phyloP scores from a whole-genome alignment of 192 early-diverging fungal genomes.

The Coemansia sp. region DNA sequence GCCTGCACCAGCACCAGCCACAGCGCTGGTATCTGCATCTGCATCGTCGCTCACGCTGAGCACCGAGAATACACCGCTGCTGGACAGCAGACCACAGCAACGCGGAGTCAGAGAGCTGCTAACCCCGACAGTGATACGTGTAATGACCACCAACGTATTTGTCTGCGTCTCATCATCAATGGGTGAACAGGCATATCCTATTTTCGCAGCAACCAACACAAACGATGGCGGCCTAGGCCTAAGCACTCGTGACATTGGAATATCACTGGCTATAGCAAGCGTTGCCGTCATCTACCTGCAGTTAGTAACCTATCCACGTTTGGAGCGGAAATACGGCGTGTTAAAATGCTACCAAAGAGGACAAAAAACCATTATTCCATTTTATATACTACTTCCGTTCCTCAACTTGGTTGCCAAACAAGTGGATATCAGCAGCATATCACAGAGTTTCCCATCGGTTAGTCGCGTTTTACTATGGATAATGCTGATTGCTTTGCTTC shows the following conservation, averaged over 20 bases:
- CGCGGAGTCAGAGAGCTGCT: constrained; percentile 17
- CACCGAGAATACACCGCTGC: constrained; percentile 17
- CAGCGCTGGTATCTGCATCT: no score
- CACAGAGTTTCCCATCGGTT: no score
- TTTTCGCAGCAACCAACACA: constrained; percentile 43
- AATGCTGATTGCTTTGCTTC: constrained; percentile 19
- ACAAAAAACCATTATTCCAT: constrained; percentile 11
- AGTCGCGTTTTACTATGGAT: constrained; percentile 20
- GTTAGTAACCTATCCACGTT: constrained; percentile 49
- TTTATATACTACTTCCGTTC: constrained; percentile 9
- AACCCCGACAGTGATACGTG: constrained; percentile 19
- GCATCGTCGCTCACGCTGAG: not conserved
- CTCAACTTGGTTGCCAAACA: constrained; percentile 12
- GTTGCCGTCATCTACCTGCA: constrained; percentile 55
- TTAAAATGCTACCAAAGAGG: constrained; percentile 45
- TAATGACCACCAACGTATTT: constrained; percentile 24
- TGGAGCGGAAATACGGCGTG: constrained; percentile 48
- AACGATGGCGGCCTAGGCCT: constrained; percentile 59
- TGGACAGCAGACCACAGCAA: constrained; percentile 8
- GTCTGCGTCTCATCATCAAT: constrained; percentile 32
- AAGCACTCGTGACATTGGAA: constrained; percentile 25
- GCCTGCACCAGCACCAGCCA: no score
- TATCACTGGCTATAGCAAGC: constrained; percentile 39
- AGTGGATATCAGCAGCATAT: not conserved
- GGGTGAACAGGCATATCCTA: constrained; percentile 38